Conservation (phyloP, 768 basidiomycete species). For the Trametes elegans region DNA sequence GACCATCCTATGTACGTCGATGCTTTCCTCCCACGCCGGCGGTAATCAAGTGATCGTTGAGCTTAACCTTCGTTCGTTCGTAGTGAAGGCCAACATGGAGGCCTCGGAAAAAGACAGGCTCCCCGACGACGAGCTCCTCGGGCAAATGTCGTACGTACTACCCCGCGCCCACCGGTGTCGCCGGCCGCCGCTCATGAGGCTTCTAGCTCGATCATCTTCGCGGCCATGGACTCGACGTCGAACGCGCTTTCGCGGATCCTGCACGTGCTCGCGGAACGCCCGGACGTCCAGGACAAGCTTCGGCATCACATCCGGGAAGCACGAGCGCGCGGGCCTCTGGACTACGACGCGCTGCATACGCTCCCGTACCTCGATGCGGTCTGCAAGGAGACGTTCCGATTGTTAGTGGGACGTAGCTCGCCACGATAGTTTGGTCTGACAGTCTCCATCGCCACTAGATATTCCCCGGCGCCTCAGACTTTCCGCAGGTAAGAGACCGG, state of each 20-base stretch:
- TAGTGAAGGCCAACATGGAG: conserved; percentile 43
- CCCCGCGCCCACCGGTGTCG: neutral
- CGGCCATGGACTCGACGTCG: conserved; percentile 29
- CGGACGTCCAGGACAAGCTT: conserved; percentile 26
- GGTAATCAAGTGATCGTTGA: neutral
- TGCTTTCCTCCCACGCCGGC: neutral
- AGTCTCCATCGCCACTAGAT: conserved; percentile 12
- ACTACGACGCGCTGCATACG: conserved; percentile 22
- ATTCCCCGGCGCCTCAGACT: conserved; percentile 47
- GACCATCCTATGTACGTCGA: conserved; percentile 42
- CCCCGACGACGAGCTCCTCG: conserved; percentile 37
- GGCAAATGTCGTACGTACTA: conserved; percentile 33
- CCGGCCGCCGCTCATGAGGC: neutral
- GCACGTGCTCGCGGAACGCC: conserved; percentile 25
- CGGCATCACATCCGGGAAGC: conserved; percentile 25
- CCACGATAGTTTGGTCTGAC: neutral
- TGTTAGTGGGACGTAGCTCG: conserved; percentile 25
- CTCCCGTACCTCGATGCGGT: conserved; percentile 68
- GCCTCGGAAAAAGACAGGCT: conserved; percentile 24
- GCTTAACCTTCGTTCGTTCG: neutral
- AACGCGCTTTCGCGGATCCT: conserved; percentile 21
- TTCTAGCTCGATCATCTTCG: conserved; percentile 25
- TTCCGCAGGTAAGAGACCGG: conserved; percentile 17
- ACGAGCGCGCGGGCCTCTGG: neutral
- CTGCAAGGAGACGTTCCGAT: conserved; percentile 55